Evolutionary conservation across 1,284 basidiomycete genomes (phyloP).

Genomic region (Leccinum solheimii): DNA sequence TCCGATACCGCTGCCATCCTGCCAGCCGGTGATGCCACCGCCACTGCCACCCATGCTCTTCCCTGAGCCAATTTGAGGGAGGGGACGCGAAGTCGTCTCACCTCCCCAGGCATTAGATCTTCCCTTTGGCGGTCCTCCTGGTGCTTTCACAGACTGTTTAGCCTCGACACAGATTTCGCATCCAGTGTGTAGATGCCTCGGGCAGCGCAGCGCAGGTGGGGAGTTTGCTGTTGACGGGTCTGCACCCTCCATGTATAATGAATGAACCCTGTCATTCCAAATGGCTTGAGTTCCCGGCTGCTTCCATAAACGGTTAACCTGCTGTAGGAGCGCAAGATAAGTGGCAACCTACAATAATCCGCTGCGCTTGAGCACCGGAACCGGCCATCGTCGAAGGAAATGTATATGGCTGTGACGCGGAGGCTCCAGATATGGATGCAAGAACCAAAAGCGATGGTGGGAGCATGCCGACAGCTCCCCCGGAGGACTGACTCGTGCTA

Average conservation of each 20-base stretch:
- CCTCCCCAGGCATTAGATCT: conserved; percentile 29
- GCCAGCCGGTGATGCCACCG: conserved; percentile 65
- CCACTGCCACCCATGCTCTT: conserved; percentile 42
- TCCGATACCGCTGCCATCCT: conserved; percentile 68
- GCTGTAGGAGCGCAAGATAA: neutral
- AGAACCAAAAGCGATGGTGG: conserved; percentile 42
- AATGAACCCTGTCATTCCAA: conserved; percentile 46
- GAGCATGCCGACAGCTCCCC: conserved; percentile 18
- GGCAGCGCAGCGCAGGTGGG: conserved; percentile 63
- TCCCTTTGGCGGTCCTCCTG: conserved; percentile 28
- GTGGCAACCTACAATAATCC: conserved; percentile 17
- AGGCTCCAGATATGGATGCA: conserved; percentile 37
- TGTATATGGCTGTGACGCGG: conserved; percentile 9
- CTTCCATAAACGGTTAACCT: conserved; percentile 7
- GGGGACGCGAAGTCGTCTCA: conserved; percentile 27
- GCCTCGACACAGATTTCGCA: conserved; percentile 74
- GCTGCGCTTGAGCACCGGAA: conserved; percentile 14
- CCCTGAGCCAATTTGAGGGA: conserved; percentile 17
- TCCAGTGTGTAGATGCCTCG: conserved; percentile 66
- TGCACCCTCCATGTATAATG: conserved; percentile 59
- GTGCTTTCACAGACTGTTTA: conserved; percentile 38
- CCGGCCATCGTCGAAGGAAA: conserved; percentile 5
- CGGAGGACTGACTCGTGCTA: conserved; percentile 27
- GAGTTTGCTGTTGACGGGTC: conserved; percentile 64
- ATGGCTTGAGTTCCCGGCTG: conserved; percentile 19